phyloP scores from a whole-genome alignment of 2,329 filamentous ascomycete species.

The Clarireedia sp. region DNA sequence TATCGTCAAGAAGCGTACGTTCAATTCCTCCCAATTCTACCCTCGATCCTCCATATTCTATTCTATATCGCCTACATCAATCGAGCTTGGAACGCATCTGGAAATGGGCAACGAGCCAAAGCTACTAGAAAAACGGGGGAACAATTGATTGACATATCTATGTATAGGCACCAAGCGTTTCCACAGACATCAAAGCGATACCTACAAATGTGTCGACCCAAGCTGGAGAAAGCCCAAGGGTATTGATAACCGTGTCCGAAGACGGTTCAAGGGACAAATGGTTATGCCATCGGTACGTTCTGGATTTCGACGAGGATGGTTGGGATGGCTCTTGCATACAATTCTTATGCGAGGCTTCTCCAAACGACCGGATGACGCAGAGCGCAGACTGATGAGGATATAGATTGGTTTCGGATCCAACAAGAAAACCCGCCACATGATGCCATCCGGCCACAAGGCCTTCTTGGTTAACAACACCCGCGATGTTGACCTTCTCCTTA shows the following conservation, averaged over 20 bases:
- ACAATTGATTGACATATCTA: conserved; percentile 14
- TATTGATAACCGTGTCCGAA: conserved; percentile 97
- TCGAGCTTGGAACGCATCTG: not conserved
- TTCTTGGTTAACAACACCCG: conserved; percentile 97
- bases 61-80: not conserved
- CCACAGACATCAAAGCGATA: conserved; percentile 95
- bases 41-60: conserved; percentile 1
- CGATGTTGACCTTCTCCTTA: conserved; percentile 95
- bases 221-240: conserved; percentile 99
- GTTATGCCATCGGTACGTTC: conserved; percentile 95
- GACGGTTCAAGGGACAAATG: conserved; percentile 93
- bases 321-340: not conserved
- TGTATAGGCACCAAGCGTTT: conserved; percentile 81
- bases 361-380: not conserved
- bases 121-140: not conserved
- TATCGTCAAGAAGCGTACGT: conserved; percentile 99
- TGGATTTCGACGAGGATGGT: conserved; percentile 8
- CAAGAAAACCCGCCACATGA: conserved; percentile 99
- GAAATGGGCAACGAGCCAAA: not conserved
- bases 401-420: conserved; percentile 99
- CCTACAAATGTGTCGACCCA: conserved; percentile 83
- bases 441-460: conserved; percentile 98
- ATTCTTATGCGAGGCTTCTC: not conserved
- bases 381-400: conserved; percentile 20
- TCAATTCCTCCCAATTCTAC: conserved; percentile 18